Conservation (phyloP, 1,284 basidiomycete genomes). For the Fomitopsis schrenkii region DNA sequence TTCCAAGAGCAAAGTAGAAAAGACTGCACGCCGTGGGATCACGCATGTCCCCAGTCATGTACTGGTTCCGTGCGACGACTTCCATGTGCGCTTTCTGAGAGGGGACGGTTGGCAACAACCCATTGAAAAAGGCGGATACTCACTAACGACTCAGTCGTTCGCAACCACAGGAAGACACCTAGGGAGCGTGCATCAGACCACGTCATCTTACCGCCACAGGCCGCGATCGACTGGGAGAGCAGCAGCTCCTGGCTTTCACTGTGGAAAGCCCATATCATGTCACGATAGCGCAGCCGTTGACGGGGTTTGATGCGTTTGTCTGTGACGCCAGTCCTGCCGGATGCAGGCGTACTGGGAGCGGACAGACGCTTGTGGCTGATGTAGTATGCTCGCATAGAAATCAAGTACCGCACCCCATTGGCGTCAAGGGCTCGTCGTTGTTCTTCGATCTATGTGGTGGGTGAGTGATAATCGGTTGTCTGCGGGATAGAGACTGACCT, state of each 20-base stretch:
- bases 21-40: constrained; percentile 90
- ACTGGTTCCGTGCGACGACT: constrained; percentile 89
- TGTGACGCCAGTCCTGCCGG: constrained; percentile 29
- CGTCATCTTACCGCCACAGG: constrained; percentile 78
- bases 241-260: constrained; percentile 89
- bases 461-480: neutral
- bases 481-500: constrained; percentile 46
- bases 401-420: constrained; percentile 87
- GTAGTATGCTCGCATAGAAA: constrained; percentile 83
- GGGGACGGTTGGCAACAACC: neutral
- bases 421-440: constrained; percentile 83
- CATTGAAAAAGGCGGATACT: neutral
- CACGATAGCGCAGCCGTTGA: constrained; percentile 80
- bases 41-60: constrained; percentile 78
- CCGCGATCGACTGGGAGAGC: constrained; percentile 63
- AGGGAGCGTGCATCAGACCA: constrained; percentile 87
- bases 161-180: constrained; percentile 88
- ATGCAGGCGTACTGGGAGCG: constrained; percentile 41
- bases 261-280: constrained; percentile 94
- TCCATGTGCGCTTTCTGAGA: constrained; percentile 78
- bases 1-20: constrained; percentile 93
- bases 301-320: constrained; percentile 48
- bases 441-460: constrained; percentile 65
- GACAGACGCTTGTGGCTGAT: constrained; percentile 65
- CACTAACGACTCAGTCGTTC: constrained; percentile 73